Evolutionary conservation across 306 rosid species (phyloP), one percentile per base, ranked within the genome.

Genomic region (Fragaria ananassa): DNA sequence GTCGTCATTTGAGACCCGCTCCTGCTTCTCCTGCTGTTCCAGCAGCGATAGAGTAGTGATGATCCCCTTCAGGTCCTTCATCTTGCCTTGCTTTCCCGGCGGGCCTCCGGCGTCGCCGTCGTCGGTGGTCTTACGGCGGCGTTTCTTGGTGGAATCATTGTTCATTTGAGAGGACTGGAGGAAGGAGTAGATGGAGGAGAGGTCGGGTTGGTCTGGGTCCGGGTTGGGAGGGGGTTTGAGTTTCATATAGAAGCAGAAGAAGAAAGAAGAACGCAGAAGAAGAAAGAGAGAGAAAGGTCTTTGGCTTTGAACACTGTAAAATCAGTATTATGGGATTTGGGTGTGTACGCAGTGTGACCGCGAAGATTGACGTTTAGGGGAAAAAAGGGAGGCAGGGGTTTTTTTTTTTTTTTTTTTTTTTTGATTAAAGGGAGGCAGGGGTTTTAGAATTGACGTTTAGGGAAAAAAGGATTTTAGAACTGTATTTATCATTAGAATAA

Each of bases 11-110:
- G 87, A 81, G 34, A 63, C 85, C 47, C 76, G 78, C 18, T 86
- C 91, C 1, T 56, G 88, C 56, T 95, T 76, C 18, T 86, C 91
- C 1, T 56, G 88, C 56, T 95, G 92, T 6, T 90, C 93, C 0
- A 89, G 61, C 17, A 89, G 77, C 0, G 90, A 75, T 17, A 92
- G 56, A 39, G 95, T 89, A 4, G 93, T 74, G 63, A 89, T 51
- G 18, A 86, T 79, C 2, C 95, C 98, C 57, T 89, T 87, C 3
- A 84, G 25, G 46, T 87, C 94, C 37, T 76, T 86, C 54, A 75
- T 88, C 73, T 78, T 82, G 9, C 81, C 82, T 10, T 61, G 61
- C 6, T 75, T 78, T n/a, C 39, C 49, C 77, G 54, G 29, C 64
- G 39, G 65, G 25, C 68, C 86, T 41, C 46, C 81, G 11, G 79